phyloP scores from a whole-genome alignment of 2,329 filamentous ascomycete species.

The Fusarium graminum region DNA sequence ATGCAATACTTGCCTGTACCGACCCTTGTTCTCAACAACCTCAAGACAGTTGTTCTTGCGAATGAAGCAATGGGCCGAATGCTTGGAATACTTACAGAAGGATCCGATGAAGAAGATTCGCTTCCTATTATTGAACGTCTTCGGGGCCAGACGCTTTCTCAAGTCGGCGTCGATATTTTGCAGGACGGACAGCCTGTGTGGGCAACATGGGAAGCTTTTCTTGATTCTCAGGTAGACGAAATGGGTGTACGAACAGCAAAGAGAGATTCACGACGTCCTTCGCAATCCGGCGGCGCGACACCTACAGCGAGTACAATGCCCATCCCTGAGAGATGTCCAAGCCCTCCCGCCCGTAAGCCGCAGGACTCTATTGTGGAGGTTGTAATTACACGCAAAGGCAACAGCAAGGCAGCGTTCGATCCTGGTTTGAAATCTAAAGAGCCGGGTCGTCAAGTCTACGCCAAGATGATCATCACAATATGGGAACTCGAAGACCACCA shows the following conservation, averaged over 20 bases:
- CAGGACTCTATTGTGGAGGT: slow-evolving; percentile 78
- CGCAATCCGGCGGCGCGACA: slow-evolving; percentile 53
- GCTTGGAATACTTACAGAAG: slow-evolving; percentile 67
- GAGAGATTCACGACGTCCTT: slow-evolving; percentile 41
- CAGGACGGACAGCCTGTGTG: slow-evolving; percentile 73
- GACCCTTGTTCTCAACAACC: slow-evolving; percentile 73
- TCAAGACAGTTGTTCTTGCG: slow-evolving; percentile 78
- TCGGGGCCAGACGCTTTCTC: slow-evolving; percentile 73
- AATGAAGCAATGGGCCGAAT: slow-evolving; percentile 82
- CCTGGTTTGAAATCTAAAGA: slow-evolving; percentile 53
- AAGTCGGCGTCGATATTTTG: slow-evolving; percentile 80
- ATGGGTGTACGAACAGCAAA: slow-evolving; percentile 52
- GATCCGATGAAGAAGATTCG: slow-evolving; percentile 56
- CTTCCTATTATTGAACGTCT: slow-evolving; percentile 69
- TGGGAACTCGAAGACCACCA: slow-evolving; percentile 77
- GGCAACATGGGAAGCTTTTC: slow-evolving; percentile 70
- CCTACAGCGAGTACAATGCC: slow-evolving; percentile 51
- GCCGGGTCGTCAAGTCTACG: slow-evolving; percentile 63
- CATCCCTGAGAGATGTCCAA: slow-evolving; percentile 53
- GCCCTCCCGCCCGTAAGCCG: slow-evolving; percentile 49
- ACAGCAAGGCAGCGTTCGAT: slow-evolving; percentile 57
- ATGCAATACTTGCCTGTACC: slow-evolving; percentile 82
- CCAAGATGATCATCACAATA: slow-evolving; percentile 82
- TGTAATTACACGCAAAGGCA: slow-evolving; percentile 67
- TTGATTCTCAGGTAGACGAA: slow-evolving; percentile 66